These are phyloP conservation scores for Groenewaldozyma auringiensis DNA, from an alignment of 1,139 yeast genomes.

Conservation along the genomic window DNA sequence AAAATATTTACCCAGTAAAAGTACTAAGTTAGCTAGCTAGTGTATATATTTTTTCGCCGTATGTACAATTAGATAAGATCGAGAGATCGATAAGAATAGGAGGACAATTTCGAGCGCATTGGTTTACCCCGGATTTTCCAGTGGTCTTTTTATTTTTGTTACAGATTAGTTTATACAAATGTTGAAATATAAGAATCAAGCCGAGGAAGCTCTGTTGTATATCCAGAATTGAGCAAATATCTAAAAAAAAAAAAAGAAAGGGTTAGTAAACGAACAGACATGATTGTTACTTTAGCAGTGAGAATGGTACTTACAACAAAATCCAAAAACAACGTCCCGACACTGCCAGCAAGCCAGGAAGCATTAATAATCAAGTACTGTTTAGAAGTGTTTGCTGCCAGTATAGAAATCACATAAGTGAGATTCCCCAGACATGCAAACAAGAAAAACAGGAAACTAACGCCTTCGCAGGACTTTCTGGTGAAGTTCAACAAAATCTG, in stretches of 20 bases:
- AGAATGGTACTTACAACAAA: slow-evolving; percentile 33
- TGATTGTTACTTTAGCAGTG: neutral
- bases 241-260: no score
- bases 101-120: no score
- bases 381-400: slow-evolving; percentile 59
- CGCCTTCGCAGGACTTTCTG: slow-evolving; percentile 88
- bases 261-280: slow-evolving; percentile 20
- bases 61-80: no score
- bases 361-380: slow-evolving; percentile 70
- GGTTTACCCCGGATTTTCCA: no score
- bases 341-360: slow-evolving; percentile 88
- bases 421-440: slow-evolving; percentile 91
- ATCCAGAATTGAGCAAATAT: slow-evolving; percentile 83
- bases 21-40: neutral
- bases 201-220: no score
- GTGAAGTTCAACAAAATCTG: slow-evolving; percentile 76
- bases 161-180: no score
- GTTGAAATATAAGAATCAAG: neutral
- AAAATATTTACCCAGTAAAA: no score
- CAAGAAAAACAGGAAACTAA: slow-evolving; percentile 80
- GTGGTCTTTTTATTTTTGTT: no score
- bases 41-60: no score
- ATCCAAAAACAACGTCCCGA: slow-evolving; percentile 81
- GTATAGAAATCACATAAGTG: slow-evolving; percentile 78
- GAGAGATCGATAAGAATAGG: no score